Evolutionary conservation across 495 filamentous ascomycete genomes (phyloP), one percentile per base, ranked within the genome.

Genomic region (Amphirosellinia nigrospora): DNA sequence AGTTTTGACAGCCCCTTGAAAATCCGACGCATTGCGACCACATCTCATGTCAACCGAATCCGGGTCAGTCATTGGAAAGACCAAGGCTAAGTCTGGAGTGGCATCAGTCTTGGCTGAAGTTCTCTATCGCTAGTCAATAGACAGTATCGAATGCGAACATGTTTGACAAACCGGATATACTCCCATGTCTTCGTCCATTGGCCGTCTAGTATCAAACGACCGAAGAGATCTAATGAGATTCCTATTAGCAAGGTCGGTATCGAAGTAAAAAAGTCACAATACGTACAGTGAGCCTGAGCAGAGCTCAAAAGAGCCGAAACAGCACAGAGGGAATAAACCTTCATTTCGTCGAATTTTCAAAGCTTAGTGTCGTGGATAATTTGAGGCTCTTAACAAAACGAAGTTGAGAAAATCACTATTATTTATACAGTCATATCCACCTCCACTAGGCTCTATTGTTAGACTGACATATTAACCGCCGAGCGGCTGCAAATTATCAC

Each of bases 131-230:
- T 16, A 16, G 52, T 55, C 7, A 32, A 30, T 56, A 56, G 28
- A 32, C 34, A 3, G 32, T 56, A 1, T 56, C 4, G 8, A 56
- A 16, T 56, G 28, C 8, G 53, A 8, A 2, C 3, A n/a, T n/a
- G 16, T 52, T 46, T 34, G 11, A 64, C 64, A n/a, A 32, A 73
- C 66, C 60, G 70, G 43, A 76, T 65, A 43, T 76, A 76, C 67
- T 68, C 68, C 70, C 69, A 74, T 56, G 69, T 64, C 16, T 73
- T 60, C 10, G 74, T 68, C 60, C 62, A 64, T 50, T 50, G 21
- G 15, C 43, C 28, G 13, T 64, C 16, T 4, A 64, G 15, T 30
- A 64, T 64, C 2, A 64, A 26, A 15, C 62, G 43, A 6, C 43
- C 62, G 13, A 64, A 64, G 9, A 64, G 19, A 34, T 34, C 62